phyloP scores from a whole-genome alignment of 345 rosid species.

The Crucihimalaya himalaica region DNA sequence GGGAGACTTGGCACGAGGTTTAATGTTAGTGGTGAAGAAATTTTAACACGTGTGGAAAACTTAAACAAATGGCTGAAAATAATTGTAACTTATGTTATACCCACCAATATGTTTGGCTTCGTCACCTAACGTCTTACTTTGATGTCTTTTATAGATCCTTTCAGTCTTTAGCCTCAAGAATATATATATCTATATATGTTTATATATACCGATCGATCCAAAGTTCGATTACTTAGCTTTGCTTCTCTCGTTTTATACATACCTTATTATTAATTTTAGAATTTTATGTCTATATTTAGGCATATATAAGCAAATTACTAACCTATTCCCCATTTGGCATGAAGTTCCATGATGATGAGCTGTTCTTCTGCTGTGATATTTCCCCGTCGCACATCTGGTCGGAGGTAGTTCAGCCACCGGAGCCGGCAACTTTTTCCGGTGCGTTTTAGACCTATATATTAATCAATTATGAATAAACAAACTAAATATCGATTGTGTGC shows the following conservation, averaged over 20 bases:
- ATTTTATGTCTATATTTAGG: neutral
- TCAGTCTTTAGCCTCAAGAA: neutral
- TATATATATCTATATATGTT: neutral
- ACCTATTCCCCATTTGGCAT: conserved; percentile 86
- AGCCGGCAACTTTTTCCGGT: conserved; percentile 94
- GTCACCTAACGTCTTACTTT: conserved; percentile 13
- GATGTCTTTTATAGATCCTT: conserved; percentile 17
- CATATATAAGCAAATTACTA: neutral
- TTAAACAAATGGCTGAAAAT: neutral
- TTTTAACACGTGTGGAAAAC: conserved; percentile 5
- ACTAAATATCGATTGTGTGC: neutral
- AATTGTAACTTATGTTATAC: conserved; percentile 1
- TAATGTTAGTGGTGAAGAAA: neutral
- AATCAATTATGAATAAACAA: neutral
- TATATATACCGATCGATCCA: too few relatives aligned
- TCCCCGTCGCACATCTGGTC: conserved; percentile 82
- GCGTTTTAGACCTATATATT: conserved; percentile 64
- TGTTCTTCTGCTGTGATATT: conserved; percentile 82
- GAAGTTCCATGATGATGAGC: conserved; percentile 78
- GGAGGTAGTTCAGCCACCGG: conserved; percentile 85
- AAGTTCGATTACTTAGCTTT: conserved; percentile 16
- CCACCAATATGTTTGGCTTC: conserved; percentile 21
- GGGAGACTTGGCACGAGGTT: neutral
- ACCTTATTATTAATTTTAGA: neutral
- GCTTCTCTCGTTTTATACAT: conserved; percentile 21